phyloP scores from a whole-genome alignment of 2,329 filamentous ascomycete species.

The Botrytis porri region DNA sequence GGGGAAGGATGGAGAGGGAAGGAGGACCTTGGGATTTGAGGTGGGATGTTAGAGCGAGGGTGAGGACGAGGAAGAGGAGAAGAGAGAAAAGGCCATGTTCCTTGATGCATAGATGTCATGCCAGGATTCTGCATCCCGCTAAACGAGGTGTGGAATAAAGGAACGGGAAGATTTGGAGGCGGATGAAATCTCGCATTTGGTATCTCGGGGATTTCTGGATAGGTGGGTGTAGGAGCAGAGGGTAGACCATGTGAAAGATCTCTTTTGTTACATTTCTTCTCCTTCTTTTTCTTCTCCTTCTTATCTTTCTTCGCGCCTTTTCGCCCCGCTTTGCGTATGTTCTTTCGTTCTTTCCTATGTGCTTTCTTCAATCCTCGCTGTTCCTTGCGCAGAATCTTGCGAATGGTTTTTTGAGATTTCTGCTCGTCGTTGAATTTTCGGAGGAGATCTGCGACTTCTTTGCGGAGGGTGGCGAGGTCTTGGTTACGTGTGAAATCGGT shows the following conservation, averaged over 20 bases:
- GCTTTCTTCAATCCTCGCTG: constrained; percentile 17
- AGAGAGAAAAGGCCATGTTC: background rate
- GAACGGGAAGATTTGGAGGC: background rate
- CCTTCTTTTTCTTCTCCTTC: constrained; percentile 32
- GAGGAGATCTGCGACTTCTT: constrained; percentile 47
- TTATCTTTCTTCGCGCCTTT: constrained; percentile 29
- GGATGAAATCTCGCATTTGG: background rate
- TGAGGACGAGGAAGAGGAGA: background rate
- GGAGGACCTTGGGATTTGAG: constrained; percentile 13
- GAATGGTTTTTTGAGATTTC: constrained; percentile 37
- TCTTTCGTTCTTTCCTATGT: constrained; percentile 1
- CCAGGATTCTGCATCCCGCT: background rate
- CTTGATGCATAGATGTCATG: background rate
- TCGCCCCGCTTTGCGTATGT: background rate
- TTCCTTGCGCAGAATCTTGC: constrained; percentile 25
- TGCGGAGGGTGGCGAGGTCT: constrained; percentile 42
- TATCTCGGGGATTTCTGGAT: background rate
- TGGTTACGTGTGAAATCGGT: constrained; percentile 18
- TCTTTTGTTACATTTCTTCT: constrained; percentile 24
- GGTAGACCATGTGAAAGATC: background rate
- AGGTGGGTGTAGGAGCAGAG: no score
- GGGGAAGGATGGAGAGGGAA: background rate
- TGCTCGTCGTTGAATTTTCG: constrained; percentile 46
- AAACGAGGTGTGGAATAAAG: background rate
- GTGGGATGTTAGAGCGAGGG: background rate